phyloP scores from a whole-genome alignment of 352 stramenopile species.

The Blastocystis sp. region DNA sequence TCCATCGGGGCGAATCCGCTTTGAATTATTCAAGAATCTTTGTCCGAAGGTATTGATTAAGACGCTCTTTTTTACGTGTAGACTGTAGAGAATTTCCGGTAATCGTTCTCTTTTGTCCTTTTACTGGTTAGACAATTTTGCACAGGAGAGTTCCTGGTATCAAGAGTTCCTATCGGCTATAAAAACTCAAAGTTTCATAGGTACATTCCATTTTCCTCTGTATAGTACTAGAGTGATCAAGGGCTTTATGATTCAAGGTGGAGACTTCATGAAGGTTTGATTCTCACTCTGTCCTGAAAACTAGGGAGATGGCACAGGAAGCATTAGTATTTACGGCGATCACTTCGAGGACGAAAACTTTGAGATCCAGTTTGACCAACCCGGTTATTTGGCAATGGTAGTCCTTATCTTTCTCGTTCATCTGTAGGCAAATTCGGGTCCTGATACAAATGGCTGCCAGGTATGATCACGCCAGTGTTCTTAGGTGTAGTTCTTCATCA shows the following conservation, averaged over 20 bases:
- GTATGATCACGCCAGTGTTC: constrained; percentile 72
- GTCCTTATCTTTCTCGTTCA: background rate
- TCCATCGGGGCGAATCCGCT: constrained; percentile 60
- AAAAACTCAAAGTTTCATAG: constrained; percentile 88
- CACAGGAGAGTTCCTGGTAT: constrained; percentile 82
- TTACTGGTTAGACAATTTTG: constrained; percentile 72
- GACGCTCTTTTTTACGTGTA: background rate
- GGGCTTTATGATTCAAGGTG: constrained; percentile 94
- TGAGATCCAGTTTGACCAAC: constrained; percentile 74
- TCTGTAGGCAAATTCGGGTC: constrained; percentile 80
- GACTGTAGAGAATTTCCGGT: constrained; percentile 67
- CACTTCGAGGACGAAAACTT: constrained; percentile 97
- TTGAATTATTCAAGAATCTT: constrained; percentile 65
- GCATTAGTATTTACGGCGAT: constrained; percentile 76
- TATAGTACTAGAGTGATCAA: constrained; percentile 24
- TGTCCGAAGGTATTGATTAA: constrained; percentile 45
- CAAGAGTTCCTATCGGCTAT: constrained; percentile 83
- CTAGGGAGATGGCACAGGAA: constrained; percentile 60
- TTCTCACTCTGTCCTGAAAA: background rate
- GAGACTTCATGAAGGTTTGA: constrained; percentile 78
- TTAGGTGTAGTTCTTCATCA: constrained; percentile 67
- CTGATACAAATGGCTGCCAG: constrained; percentile 91
- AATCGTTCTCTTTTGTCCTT: background rate
- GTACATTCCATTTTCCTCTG: background rate
- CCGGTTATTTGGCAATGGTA: constrained; percentile 87